phyloP scores from a whole-genome alignment of 371 early-diverging fungal genomes.

The Basidiobolus meristosporus region DNA sequence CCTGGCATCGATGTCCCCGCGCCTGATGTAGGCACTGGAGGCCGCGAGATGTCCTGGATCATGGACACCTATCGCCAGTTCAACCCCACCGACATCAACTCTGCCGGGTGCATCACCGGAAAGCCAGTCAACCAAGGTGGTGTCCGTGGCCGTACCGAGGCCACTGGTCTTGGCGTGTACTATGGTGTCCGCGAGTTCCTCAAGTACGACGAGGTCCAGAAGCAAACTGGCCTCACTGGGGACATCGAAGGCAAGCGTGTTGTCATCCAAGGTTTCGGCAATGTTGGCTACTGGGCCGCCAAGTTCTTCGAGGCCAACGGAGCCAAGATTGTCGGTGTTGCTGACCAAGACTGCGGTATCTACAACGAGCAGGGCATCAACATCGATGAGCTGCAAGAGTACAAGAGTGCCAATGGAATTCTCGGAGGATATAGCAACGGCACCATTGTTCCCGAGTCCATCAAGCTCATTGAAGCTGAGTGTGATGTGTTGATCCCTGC shows the following conservation, averaged over 20 bases:
- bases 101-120: slow-evolving; percentile 75
- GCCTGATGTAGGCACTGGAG: slow-evolving; percentile 76
- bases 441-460: slow-evolving; percentile 35
- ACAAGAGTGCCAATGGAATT: slow-evolving; percentile 37
- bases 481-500: slow-evolving; percentile 77
- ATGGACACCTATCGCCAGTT: slow-evolving; percentile 82
- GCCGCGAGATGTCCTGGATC: slow-evolving; percentile 85
- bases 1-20: too few species aligned
- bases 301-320: slow-evolving; percentile 69
- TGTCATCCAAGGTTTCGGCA: slow-evolving; percentile 79
- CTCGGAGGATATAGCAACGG: slow-evolving; percentile 49
- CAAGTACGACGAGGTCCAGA: slow-evolving; percentile 56
- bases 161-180: slow-evolving; percentile 78
- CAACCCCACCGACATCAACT: slow-evolving; percentile 62
- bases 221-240: slow-evolving; percentile 48
- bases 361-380: slow-evolving; percentile 51
- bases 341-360: slow-evolving; percentile 50
- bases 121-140: slow-evolving; percentile 76
- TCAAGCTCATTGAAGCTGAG: slow-evolving; percentile 49
- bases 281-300: slow-evolving; percentile 80
- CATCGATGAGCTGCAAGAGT: slow-evolving; percentile 42
- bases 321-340: slow-evolving; percentile 66
- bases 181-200: slow-evolving; percentile 76
- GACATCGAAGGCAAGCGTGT: slow-evolving; percentile 42
- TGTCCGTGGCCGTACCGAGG: slow-evolving; percentile 78